Evolutionary conservation across 2,329 filamentous ascomycete genomes (phyloP).

Genomic region (Lasiodiplodia sp.): DNA sequence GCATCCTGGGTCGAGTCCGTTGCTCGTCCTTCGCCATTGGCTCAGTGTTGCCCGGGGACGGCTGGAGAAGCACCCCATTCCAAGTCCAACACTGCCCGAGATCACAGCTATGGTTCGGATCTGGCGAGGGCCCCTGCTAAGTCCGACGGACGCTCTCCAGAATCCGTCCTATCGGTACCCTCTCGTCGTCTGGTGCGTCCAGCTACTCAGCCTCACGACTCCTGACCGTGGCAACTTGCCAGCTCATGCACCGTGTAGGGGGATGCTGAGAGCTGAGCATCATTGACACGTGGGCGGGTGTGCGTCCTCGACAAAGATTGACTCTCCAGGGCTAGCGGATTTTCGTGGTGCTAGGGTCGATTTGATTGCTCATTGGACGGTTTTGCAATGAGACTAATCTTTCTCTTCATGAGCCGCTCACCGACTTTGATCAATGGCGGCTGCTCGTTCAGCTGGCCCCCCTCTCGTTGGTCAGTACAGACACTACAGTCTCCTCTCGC

Average conservation of each 20-base stretch:
- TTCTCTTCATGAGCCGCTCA: background rate
- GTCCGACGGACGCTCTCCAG: background rate
- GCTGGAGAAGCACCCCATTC: background rate
- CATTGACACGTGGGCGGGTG: constrained; percentile 13
- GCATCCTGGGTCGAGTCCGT: background rate
- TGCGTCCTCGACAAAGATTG: constrained; percentile 4
- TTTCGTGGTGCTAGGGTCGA: constrained; percentile 5
- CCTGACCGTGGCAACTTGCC: background rate
- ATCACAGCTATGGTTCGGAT: background rate
- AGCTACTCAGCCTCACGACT: background rate
- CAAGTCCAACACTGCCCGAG: background rate
- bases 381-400: constrained; percentile 1
- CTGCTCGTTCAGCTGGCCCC: background rate
- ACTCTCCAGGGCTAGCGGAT: constrained; percentile 13
- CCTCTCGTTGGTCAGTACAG: background rate
- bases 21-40: background rate
- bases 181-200: background rate
- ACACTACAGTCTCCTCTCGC: no score
- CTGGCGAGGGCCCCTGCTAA: background rate
- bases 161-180: background rate
- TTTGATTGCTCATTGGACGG: constrained; percentile 19
- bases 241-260: constrained; percentile 14
- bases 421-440: constrained; percentile 16
- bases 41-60: background rate
- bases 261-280: constrained; percentile 12